These are phyloP conservation scores for Phytophthora boehmeriae DNA, from an alignment of 352 stramenopile genomes.

Conservation along the genomic window DNA sequence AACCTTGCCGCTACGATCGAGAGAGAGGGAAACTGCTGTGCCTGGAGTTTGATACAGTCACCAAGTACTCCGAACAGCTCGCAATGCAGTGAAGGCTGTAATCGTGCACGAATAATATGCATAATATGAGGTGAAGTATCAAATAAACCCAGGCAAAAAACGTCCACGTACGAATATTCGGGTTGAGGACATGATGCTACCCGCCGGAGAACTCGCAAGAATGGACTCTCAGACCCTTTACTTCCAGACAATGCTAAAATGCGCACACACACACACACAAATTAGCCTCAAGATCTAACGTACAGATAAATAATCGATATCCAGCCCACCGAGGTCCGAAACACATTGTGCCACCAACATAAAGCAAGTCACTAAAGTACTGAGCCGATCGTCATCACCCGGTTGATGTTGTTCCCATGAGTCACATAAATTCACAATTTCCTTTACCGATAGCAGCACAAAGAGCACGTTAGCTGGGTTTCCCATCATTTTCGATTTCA, in stretches of 20 bases:
- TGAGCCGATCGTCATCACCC: slow-evolving; percentile 39
- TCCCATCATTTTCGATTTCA: background rate
- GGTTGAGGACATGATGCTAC: slow-evolving; percentile 32
- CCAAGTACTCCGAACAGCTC: slow-evolving; percentile 49
- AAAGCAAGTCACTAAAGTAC: slow-evolving; percentile 54
- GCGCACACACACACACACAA: slow-evolving; percentile 1
- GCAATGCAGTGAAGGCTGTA: slow-evolving; percentile 42
- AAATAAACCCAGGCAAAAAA: background rate
- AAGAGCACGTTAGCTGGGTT: slow-evolving; percentile 1
- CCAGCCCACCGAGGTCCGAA: slow-evolving; percentile 45
- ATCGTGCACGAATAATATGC: background rate
- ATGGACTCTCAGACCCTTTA: slow-evolving; percentile 17
- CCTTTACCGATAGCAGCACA: slow-evolving; percentile 32
- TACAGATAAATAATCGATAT: background rate
- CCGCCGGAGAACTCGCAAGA: slow-evolving; percentile 39
- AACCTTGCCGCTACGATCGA: slow-evolving; percentile 41
- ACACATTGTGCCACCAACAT: slow-evolving; percentile 61
- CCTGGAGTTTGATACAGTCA: slow-evolving; percentile 31
- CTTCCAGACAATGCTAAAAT: slow-evolving; percentile 16
- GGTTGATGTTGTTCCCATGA: slow-evolving; percentile 25
- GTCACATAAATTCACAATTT: slow-evolving; percentile 52
- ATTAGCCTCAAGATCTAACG: background rate
- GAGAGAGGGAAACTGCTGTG: slow-evolving; percentile 33
- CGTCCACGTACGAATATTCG: slow-evolving; percentile 49
- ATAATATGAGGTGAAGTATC: background rate